Percentiles rank a stretch among this genome's conserved stretches.
Evolutionary conservation across 2,329 filamentous ascomycete species (phyloP).

Genomic region (Colletotrichum melonis): DNA sequence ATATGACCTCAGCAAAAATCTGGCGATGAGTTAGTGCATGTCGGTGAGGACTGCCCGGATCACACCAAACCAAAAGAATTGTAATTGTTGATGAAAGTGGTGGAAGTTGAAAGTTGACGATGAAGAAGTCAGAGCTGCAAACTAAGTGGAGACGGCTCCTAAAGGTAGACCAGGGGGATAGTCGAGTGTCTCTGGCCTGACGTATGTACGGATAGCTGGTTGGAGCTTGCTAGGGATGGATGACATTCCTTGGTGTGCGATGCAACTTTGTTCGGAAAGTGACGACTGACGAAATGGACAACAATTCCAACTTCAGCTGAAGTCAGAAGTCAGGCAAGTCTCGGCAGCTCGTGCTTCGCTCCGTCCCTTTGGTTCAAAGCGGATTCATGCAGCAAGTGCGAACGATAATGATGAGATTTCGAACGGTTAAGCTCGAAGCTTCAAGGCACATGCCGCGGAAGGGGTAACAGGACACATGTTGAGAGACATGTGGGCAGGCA

Average conservation of each 20-base stretch:
- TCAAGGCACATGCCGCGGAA: neutral
- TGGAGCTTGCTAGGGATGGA: neutral
- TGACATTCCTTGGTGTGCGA: neutral
- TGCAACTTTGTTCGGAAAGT: neutral
- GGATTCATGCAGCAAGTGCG: neutral
- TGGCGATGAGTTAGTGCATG: neutral
- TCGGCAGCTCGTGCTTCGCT: conserved; percentile 16
- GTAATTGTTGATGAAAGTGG: neutral
- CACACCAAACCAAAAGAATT: neutral
- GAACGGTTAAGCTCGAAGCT: neutral
- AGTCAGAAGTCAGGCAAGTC: conserved; percentile 10
- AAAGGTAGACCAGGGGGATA: neutral
- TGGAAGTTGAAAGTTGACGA: neutral
- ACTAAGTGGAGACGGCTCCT: neutral
- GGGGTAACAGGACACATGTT: conserved; percentile 11
- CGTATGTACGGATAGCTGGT: neutral
- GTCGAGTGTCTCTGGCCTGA: neutral
- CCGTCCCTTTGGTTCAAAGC: neutral
- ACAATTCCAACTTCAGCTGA: conserved; percentile 3
- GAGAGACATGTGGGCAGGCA: neutral
- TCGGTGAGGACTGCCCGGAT: neutral
- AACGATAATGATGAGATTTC: neutral
- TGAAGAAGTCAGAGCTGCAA: neutral
- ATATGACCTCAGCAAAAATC: neutral
- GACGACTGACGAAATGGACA: neutral